Base-by-base conservation (phyloP, 192 early-diverging fungal genomes). In the Radiomyces spectabilis region DNA sequence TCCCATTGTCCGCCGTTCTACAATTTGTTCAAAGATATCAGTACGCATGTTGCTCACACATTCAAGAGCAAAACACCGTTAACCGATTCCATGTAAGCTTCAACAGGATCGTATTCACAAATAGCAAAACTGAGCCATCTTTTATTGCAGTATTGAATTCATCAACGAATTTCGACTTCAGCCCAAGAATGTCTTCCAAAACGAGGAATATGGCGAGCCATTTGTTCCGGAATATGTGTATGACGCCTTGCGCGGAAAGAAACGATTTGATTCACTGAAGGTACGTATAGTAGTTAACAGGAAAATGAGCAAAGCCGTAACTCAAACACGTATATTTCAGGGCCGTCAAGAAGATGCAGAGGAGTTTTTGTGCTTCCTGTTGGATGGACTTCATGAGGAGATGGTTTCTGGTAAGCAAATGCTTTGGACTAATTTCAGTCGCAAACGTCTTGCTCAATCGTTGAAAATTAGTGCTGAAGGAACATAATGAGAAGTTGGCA, bases 301-400 rank as follows among this genome's bases (percentile, higher is more conserved):
- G 21, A 51, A 51, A 41, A 37, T 21, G 24, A 18, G 25, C 5
- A 35, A 13, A 35, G 32, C n/a, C n/a, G n/a, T n/a, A n/a, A n/a
- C n/a, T n/a, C n/a, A n/a, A n/a, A n/a, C n/a, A n/a, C n/a, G n/a
- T 38, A 35, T n/a, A 3, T 31, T 71, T 48, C 30, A 65, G 73
- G 93, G 93, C 1, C 80, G 89, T 41, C 97, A 99, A 66, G 93
- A 99, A 58, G 97, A 99, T 58, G 93, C 94, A 2, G 89, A 98
- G 42, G 95, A 99, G 66, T 98, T 95, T 72, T 70, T 98, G 55
- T 87, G 87, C 41, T 96, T 88, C 59, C 61, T 99, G 5, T 64
- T 99, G 40, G 88, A 99, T 59, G 97, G 91, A 2, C 69, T 99
- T 38, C 94, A 98, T 66, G 94, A 97, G 53, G 97, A 99, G 60